Evolutionary conservation across 371 early-diverging fungal genomes (phyloP), one percentile per base, ranked within the genome.

Genomic region (Syncephalastrum contaminatum): DNA sequence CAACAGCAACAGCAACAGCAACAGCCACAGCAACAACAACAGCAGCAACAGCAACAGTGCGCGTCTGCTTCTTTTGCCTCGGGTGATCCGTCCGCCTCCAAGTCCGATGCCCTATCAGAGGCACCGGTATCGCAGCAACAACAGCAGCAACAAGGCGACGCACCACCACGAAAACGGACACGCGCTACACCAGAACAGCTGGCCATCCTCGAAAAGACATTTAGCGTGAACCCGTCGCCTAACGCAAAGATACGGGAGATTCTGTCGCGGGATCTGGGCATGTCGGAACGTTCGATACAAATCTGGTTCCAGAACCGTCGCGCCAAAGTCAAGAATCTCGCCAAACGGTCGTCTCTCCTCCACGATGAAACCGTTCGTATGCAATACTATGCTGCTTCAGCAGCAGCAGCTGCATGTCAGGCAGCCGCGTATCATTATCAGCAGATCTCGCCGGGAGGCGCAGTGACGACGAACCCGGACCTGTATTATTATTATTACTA

Each of bases 271-370:
- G 85, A 93, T 65, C 84, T 98, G 21, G 84, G 89, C 53, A 96
- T 97, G 96, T 89, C 95, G 18, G 88, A 88, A 54, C 84, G 94
- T 59, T 72, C 75, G 10, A 94, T 99, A 55, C 96, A 98, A 70
- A 94, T 98, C 60, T 98, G 99, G 99, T 99, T 99, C 83, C 99
- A 99, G 72, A 99, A 98, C 84, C 86, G 94, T 59, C 86, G 99
- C 27, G 95, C 96, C 25, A 96, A 95, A 68, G 87, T 88, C 16
- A 96, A 94, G 73, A 88, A 78, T 50, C 79, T 79, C 51, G 80
- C 79, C n/a, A 82, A 82, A 58, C 58, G 78, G 19, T 70, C 80
- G 10, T 71, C 78, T 42, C 69, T 78, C 20, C 63, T 79, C 14
- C 81, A 82, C 54, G 73, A 81, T 57, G 80, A 83, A 54, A 75